Base-by-base conservation (phyloP, 2,329 filamentous ascomycete genomes). In the Colletotrichum godetiae region DNA sequence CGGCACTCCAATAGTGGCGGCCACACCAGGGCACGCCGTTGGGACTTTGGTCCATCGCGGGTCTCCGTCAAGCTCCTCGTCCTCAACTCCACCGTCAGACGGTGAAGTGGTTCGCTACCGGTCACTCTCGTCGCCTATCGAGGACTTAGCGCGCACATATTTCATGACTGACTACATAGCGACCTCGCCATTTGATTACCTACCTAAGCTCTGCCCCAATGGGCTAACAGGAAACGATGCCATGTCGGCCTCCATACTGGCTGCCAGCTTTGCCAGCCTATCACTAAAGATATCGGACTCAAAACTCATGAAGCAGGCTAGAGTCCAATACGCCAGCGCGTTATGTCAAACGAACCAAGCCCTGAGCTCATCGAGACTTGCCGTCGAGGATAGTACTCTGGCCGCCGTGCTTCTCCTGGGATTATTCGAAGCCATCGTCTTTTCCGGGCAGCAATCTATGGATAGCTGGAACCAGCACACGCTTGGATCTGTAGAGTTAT, bases 351-450 rank as follows among this genome's bases (percentile, higher is more conserved):
- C 71, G 11, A 73, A 73, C 13, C 61, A 72, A 22, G 68, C 67
- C 10, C 73, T 80, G 1, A 64, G 74, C 12, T 75, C 69, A 3
- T 69, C 76, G 3, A 58, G 67, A 33, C 72, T 67, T 5, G 78
- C 78, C 2, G 31, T 79, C 4, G 71, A 77, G 15, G 78, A 80
- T 53, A 65, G 73, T 7, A 80, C 78, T 0, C 75, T 80, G 2
- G 78, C 75, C 10, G 76, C 77, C 4, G 78, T 80, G n/a, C 69
- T 80, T 10, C 69, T 79, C 2, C 68, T 80, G n/a, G 78, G 76
- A 11, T 69, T 79, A 11, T 80, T 79, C 49, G 78, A 80, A 42
- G 77, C 77, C n/a, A 75, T 78, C 31, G 74, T 78, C 5, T 79
- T 79, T 33, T 69, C 64, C 15, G 78, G 74, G 1, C 68, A 71